Percentiles rank a stretch among this genome's conserved stretches.
phyloP scores from a whole-genome alignment of 2,329 filamentous ascomycete species.

The Hypoxylon sp. region DNA sequence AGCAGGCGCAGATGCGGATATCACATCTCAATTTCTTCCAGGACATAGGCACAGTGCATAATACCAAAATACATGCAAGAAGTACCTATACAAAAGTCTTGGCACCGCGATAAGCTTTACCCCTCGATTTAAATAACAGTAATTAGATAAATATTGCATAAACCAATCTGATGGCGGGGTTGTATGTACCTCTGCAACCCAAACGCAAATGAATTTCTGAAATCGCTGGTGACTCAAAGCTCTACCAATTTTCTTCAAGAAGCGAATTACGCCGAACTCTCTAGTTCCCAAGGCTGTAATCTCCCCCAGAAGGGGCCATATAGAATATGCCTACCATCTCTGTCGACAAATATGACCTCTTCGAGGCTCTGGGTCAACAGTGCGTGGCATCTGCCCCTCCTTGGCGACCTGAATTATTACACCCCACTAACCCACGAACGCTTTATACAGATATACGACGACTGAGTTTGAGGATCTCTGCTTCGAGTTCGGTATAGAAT shows the following conservation, averaged over 20 bases:
- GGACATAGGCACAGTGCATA: too few species aligned
- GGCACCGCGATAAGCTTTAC: conserved; percentile 6
- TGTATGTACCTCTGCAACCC: conserved; percentile 18
- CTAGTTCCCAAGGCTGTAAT: conserved; percentile 13
- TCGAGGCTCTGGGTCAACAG: conserved; percentile 88
- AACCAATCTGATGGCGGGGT: conserved; percentile 27
- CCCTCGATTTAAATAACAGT: conserved; percentile 5
- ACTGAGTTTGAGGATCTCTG: conserved; percentile 96
- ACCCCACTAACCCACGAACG: conserved; percentile 37
- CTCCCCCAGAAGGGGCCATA: conserved; percentile 23
- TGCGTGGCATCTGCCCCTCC: conserved; percentile 54
- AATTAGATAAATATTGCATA: conserved; percentile 15
- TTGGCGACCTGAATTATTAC: conserved; percentile 31
- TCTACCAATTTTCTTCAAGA: conserved; percentile 3
- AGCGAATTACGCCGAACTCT: conserved; percentile 23
- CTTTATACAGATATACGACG: conserved; percentile 77
- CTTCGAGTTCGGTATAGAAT: conserved; percentile 98
- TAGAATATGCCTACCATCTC: conserved; percentile 90
- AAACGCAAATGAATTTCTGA: conserved; percentile 26
- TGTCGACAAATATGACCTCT: conserved; percentile 96
- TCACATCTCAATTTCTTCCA: too few species aligned
- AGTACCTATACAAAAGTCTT: conserved; percentile 2
- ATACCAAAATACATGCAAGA: background rate
- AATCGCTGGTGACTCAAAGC: conserved; percentile 53
- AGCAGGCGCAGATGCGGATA: too few species aligned